These are phyloP conservation scores for Pseudonitzschia pungens DNA, from an alignment of 108 stramenopile genomes.

Conservation along the genomic window DNA sequence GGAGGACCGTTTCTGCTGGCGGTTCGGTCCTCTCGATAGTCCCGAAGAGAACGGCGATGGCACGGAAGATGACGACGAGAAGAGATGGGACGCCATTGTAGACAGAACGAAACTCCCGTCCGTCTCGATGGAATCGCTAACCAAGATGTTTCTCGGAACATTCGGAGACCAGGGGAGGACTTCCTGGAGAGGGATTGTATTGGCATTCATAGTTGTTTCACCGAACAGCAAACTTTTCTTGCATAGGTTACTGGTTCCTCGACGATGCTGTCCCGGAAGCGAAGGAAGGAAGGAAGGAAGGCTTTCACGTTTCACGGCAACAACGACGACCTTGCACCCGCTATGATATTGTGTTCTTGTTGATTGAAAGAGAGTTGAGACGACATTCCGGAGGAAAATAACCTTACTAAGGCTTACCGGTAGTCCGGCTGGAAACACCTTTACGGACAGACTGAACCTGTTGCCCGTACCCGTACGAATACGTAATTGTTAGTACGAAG, in stretches of 20 bases:
- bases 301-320: background rate
- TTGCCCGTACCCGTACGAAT: no score
- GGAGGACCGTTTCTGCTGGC: background rate
- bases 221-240: background rate
- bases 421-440: no score
- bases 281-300: background rate
- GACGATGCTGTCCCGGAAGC: background rate
- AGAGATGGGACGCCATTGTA: constrained; percentile 27
- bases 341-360: no score
- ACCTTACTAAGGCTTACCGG: no score
- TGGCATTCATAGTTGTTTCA: constrained; percentile 25
- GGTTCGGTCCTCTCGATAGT: background rate
- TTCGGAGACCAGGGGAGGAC: constrained; percentile 39
- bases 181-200: constrained; percentile 38
- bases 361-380: no score
- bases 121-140: constrained; percentile 52
- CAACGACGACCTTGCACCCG: no score
- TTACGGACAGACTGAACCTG: background rate
- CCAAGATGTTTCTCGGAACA: constrained; percentile 30
- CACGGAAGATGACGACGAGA: constrained; percentile 2
- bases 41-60: background rate
- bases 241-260: no score
- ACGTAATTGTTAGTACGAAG: no score
- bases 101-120: constrained; percentile 48
- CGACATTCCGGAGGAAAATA: no score